phyloP scores from a whole-genome alignment of 2,329 filamentous ascomycete genomes.

The Xylariaceae sp. region DNA sequence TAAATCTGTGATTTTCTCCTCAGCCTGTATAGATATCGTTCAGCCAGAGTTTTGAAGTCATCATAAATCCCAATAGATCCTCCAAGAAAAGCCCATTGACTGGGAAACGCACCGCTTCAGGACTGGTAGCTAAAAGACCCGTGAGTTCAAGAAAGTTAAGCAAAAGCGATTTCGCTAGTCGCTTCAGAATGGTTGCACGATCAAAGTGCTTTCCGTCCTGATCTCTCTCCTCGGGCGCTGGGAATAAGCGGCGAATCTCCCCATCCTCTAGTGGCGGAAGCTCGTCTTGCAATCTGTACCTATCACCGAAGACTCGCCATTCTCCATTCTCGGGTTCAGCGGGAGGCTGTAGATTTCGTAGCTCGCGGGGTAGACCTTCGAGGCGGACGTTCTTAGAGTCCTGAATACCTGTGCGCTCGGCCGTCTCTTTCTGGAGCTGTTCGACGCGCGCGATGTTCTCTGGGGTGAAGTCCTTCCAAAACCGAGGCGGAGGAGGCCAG shows the following conservation, averaged over 20 bases:
- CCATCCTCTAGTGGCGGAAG: conserved; percentile 63
- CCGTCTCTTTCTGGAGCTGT: conserved; percentile 38
- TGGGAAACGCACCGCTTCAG: conserved; percentile 42
- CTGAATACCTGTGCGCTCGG: conserved; percentile 29
- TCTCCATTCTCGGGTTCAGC: conserved; percentile 63
- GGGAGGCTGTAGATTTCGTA: conserved; percentile 77
- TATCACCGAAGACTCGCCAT: conserved; percentile 38
- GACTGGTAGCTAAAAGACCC: conserved; percentile 63
- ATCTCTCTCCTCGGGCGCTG: conserved; percentile 39
- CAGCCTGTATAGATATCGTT: conserved; percentile 40
- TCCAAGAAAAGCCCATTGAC: background rate
- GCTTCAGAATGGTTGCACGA: conserved; percentile 64
- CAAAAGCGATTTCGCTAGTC: conserved; percentile 76
- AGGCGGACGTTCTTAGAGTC: conserved; percentile 34
- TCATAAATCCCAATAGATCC: background rate
- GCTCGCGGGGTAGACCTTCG: conserved; percentile 58
- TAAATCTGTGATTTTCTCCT: conserved; percentile 70
- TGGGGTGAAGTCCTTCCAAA: conserved; percentile 82
- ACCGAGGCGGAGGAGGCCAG: conserved; percentile 82
- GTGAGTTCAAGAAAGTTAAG: conserved; percentile 84
- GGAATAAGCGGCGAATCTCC: conserved; percentile 56
- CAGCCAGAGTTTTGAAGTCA: background rate
- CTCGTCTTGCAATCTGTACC: conserved; percentile 18
- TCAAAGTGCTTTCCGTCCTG: conserved; percentile 54
- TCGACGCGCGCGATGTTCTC: conserved; percentile 60